Evolutionary conservation across 2,329 filamentous ascomycete genomes (phyloP).

Genomic region (Pyrenophora graminea): DNA sequence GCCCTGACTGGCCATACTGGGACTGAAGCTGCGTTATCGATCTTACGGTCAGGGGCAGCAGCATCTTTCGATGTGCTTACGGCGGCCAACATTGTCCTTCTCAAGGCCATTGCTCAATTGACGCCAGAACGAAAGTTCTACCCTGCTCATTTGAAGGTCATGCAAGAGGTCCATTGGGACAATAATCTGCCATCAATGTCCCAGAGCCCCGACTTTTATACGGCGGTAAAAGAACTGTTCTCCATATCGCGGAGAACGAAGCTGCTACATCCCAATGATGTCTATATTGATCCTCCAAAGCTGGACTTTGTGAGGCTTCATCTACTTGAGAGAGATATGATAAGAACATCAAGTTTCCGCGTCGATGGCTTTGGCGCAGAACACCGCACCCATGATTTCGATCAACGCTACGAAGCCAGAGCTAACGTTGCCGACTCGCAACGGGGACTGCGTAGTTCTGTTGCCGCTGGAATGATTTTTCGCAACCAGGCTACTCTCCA

Average conservation of each 20-base stretch:
- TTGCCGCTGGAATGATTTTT: constrained; percentile 23
- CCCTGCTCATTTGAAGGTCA: constrained; percentile 45
- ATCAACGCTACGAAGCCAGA: constrained; percentile 29
- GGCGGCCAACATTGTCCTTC: constrained; percentile 14
- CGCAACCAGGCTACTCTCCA: constrained; percentile 19
- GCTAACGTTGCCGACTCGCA: constrained; percentile 6
- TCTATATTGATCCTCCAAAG: constrained; percentile 5
- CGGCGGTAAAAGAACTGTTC: constrained; percentile 29
- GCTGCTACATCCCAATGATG: constrained; percentile 18
- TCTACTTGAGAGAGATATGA: constrained; percentile 35
- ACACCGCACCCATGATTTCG: constrained; percentile 19
- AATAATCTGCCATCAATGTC: constrained; percentile 43
- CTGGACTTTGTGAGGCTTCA: constrained; percentile 10
- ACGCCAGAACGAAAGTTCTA: constrained; percentile 51
- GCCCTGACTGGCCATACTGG: constrained; percentile 56
- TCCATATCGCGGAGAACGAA: constrained; percentile 20
- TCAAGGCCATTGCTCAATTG: constrained; percentile 35
- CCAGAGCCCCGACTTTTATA: constrained; percentile 31
- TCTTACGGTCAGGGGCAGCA: constrained; percentile 56
- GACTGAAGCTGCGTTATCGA: constrained; percentile 58
- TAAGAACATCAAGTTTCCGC: constrained; percentile 37
- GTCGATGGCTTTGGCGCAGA: constrained; percentile 42
- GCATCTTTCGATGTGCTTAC: constrained; percentile 53
- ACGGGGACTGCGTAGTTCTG: constrained; percentile 17
- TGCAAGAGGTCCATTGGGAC: constrained; percentile 55